A percentile compares a stretch with the other conserved stretches of the same genome.
Conservation (phyloP, 2,329 filamentous ascomycete species). For the Cytospora piceae region DNA sequence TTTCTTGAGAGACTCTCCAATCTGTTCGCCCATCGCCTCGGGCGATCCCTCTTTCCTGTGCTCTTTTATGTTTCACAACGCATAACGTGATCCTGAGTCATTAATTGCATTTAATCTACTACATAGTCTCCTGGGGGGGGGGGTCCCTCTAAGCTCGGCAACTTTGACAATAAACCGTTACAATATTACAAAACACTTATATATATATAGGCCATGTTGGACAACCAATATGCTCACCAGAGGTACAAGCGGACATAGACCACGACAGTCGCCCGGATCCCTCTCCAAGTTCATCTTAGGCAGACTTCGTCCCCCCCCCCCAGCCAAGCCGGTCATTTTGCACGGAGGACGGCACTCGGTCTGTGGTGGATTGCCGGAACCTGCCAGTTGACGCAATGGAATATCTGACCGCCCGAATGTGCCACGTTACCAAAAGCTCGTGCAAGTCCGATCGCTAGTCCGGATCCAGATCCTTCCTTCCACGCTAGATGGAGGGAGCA, state of each 20-base stretch:
- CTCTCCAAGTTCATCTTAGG: neutral
- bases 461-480: constrained; percentile 21
- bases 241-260: no score
- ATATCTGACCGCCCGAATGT: constrained; percentile 27
- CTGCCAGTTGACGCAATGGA: constrained; percentile 26
- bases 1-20: constrained; percentile 15
- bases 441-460: constrained; percentile 22
- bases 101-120: constrained; percentile 19
- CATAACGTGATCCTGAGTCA: constrained; percentile 25
- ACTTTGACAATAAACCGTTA: neutral
- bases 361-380: constrained; percentile 16
- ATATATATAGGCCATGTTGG: no score
- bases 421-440: constrained; percentile 25
- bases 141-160: neutral
- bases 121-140: neutral
- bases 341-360: constrained; percentile 24
- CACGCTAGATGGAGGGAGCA: constrained; percentile 10
- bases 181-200: neutral
- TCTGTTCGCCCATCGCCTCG: constrained; percentile 18
- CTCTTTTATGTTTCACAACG: constrained; percentile 25
- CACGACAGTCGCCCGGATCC: neutral
- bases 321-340: constrained; percentile 16
- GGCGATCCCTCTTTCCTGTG: constrained; percentile 14
- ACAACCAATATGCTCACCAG: neutral
- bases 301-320: neutral